phyloP scores from a whole-genome alignment of 768 basidiomycete species.

The Phanerodontia chrysosporium region DNA sequence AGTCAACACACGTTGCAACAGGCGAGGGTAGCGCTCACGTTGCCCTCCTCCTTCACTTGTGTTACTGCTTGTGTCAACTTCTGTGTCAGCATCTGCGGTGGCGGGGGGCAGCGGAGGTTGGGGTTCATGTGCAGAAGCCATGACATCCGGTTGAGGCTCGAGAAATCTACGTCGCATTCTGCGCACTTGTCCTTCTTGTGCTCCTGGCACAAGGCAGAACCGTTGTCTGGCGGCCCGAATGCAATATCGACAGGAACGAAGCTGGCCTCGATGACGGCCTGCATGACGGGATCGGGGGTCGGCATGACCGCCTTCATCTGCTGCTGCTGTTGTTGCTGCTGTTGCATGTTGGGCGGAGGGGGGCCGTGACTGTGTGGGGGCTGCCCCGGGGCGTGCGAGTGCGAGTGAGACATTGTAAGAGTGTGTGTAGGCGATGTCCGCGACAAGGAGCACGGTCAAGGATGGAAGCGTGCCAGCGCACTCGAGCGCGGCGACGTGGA shows the following conservation, averaged over 20 bases:
- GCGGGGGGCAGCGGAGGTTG: constrained; percentile 74
- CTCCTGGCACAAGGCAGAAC: constrained; percentile 53
- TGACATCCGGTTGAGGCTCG: constrained; percentile 70
- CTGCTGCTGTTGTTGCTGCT: constrained; percentile 4
- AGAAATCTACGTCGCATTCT: constrained; percentile 71
- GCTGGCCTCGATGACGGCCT: constrained; percentile 73
- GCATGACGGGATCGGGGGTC: constrained; percentile 67
- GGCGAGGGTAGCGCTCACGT: constrained; percentile 49
- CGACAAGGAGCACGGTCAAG: background rate
- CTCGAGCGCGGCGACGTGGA: background rate
- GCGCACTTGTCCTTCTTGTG: constrained; percentile 76
- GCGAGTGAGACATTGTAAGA: constrained; percentile 56
- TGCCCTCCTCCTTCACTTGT: constrained; percentile 89
- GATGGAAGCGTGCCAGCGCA: constrained; percentile 2
- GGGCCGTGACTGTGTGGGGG: constrained; percentile 43
- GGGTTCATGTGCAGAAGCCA: constrained; percentile 67
- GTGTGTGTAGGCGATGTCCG: background rate
- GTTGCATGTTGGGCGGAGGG: constrained; percentile 20
- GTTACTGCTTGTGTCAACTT: constrained; percentile 73
- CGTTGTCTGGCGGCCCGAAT: constrained; percentile 48
- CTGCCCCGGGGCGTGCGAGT: constrained; percentile 59
- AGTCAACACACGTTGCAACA: constrained; percentile 19
- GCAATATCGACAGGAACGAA: constrained; percentile 55
- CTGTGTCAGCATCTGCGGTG: constrained; percentile 69
- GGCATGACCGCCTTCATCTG: constrained; percentile 28